These are phyloP conservation scores for Schwanniomyces occidentalis DNA, from an alignment of 805 yeast genomes.

Conservation along the genomic window DNA sequence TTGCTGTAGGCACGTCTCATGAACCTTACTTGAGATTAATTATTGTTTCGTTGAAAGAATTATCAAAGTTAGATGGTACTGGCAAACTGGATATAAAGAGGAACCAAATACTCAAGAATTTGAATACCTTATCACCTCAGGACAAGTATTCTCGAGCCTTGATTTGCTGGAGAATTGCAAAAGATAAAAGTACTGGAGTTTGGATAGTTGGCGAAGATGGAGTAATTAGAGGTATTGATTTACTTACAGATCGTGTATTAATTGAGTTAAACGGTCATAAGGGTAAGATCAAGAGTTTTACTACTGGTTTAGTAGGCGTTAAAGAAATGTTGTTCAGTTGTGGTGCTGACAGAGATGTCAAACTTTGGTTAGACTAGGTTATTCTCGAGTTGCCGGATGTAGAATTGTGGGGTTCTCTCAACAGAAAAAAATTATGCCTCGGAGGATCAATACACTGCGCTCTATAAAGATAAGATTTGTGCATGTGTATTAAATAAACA, in stretches of 20 bases:
- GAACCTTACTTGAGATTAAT: conserved; percentile 74
- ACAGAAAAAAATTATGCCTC: too few relatives aligned
- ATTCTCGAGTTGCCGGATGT: neutral
- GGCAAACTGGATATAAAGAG: conserved; percentile 17
- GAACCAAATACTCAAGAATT: conserved; percentile 27
- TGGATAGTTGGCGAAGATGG: conserved; percentile 79
- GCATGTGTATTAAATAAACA: too few relatives aligned
- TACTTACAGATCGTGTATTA: conserved; percentile 37
- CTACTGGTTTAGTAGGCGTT: conserved; percentile 23
- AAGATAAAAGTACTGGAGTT: conserved; percentile 45
- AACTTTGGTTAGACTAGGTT: too few relatives aligned
- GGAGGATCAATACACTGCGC: too few relatives aligned
- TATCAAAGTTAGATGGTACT: conserved; percentile 2
- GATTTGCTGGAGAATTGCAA: conserved; percentile 42
- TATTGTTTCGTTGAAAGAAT: conserved; percentile 46
- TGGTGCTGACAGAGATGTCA: conserved; percentile 40
- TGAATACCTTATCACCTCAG: conserved; percentile 60
- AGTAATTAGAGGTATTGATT: conserved; percentile 56
- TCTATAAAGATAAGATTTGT: too few relatives aligned
- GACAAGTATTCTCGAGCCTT: conserved; percentile 61
- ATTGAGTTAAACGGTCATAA: conserved; percentile 37
- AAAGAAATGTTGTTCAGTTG: conserved; percentile 46
- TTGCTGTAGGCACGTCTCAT: conserved; percentile 75
- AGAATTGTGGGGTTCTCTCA: neutral
- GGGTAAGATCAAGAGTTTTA: conserved; percentile 49